Percentiles rank a stretch among this genome's conserved stretches.
Conservation (phyloP, 768 basidiomycete species). For the Trametes villosa region DNA sequence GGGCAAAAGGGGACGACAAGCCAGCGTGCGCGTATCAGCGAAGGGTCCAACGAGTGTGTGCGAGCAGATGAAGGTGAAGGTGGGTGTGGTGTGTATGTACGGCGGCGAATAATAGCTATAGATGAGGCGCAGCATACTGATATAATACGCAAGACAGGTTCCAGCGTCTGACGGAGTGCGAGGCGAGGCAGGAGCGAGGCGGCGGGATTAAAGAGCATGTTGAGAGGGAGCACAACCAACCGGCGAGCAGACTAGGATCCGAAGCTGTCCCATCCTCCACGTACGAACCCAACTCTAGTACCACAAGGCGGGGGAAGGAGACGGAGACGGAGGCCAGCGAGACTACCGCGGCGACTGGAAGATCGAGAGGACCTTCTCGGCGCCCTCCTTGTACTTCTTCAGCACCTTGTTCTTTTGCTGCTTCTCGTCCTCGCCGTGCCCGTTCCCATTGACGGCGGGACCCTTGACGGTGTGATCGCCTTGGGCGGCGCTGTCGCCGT, state of each 20-base stretch:
- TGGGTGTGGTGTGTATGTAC: conserved; percentile 16
- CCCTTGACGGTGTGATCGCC: conserved; percentile 38
- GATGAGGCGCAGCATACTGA: conserved; percentile 31
- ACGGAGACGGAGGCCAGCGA: neutral
- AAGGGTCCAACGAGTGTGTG: conserved; percentile 23
- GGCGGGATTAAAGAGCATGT: conserved; percentile 17
- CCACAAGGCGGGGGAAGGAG: neutral
- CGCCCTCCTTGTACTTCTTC: conserved; percentile 87
- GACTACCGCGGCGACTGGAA: conserved; percentile 68
- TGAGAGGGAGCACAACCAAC: conserved; percentile 15
- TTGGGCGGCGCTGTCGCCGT: conserved; percentile 45
- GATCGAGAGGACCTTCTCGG: conserved; percentile 83
- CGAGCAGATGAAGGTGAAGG: conserved; percentile 8
- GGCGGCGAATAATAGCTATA: conserved; percentile 29
- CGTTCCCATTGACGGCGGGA: conserved; percentile 24
- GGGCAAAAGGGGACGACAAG: no score
- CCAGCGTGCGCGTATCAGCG: conserved; percentile 9
- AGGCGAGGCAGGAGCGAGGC: conserved; percentile 1
- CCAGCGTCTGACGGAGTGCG: conserved; percentile 17
- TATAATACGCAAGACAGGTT: conserved; percentile 5
- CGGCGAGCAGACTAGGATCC: neutral
- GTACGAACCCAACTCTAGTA: no score
- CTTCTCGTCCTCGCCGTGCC: conserved; percentile 50
- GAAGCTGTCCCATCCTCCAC: neutral
- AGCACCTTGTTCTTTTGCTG: conserved; percentile 68